Evolutionary conservation across 306 rosid genomes (phyloP).

Genomic region (Prunus armeniaca): DNA sequence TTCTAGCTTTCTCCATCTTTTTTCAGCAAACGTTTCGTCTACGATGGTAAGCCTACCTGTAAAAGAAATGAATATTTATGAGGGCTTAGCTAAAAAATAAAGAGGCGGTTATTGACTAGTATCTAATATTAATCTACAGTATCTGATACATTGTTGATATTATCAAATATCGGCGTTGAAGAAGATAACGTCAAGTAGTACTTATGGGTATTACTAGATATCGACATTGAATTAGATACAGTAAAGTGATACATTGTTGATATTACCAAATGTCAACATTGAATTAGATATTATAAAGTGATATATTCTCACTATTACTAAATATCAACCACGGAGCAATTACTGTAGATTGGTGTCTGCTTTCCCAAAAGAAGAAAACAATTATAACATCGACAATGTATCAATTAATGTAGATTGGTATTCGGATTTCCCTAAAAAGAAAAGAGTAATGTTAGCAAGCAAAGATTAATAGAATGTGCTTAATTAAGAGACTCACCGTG

Average conservation of each 20-base stretch:
- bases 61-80: background rate
- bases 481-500: constrained; percentile 4
- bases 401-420: background rate
- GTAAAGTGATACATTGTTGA: too few relatives aligned
- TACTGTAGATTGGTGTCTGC: too few relatives aligned
- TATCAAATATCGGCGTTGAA: too few relatives aligned
- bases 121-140: too few relatives aligned
- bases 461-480: background rate
- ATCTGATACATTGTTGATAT: background rate
- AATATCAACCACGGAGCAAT: background rate
- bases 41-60: constrained; percentile 19
- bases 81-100: background rate
- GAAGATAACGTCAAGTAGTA: too few relatives aligned
- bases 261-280: too few relatives aligned
- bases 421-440: background rate
- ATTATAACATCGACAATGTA: background rate
- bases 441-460: background rate
- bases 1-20: constrained; percentile 23
- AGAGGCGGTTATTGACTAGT: background rate
- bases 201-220: too few relatives aligned
- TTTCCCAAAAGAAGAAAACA: too few relatives aligned
- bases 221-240: too few relatives aligned
- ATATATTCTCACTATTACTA: background rate
- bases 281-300: background rate
- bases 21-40: constrained; percentile 12